These are phyloP conservation scores for Lachnellula arida DNA, from an alignment of 2,329 filamentous ascomycete species.

Conservation along the genomic window DNA sequence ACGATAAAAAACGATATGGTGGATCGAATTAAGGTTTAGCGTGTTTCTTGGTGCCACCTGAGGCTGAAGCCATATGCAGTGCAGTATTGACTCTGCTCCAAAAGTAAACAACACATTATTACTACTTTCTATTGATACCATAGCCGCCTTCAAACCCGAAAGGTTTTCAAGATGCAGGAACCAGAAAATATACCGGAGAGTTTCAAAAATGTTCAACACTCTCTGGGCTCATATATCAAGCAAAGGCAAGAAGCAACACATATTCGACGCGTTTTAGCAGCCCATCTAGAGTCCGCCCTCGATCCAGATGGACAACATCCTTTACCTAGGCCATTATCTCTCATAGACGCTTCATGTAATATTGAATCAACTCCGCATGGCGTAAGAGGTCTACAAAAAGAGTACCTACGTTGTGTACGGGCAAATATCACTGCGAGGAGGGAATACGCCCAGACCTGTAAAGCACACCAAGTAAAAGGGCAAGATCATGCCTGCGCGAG, in stretches of 20 bases:
- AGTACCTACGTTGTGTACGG: conserved; percentile 51
- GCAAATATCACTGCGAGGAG: conserved; percentile 48
- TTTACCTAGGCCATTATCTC: conserved; percentile 37
- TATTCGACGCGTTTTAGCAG: conserved; percentile 50
- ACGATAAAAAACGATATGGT: not conserved
- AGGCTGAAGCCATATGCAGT: not conserved
- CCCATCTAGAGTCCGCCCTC: conserved; percentile 47
- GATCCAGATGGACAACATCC: conserved; percentile 34
- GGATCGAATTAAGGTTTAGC: not conserved
- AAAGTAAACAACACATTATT: conserved; percentile 4
- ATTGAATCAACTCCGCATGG: conserved; percentile 34
- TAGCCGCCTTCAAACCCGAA: not conserved
- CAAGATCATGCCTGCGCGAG: conserved; percentile 11
- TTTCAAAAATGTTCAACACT: conserved; percentile 38
- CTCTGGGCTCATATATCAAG: conserved; percentile 50
- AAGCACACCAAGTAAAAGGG: conserved; percentile 14
- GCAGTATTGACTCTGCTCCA: too few relatives aligned
- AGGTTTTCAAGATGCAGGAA: conserved; percentile 18
- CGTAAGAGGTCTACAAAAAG: conserved; percentile 45
- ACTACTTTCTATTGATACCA: not conserved
- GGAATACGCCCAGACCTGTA: conserved; percentile 37
- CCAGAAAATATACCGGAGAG: conserved; percentile 31
- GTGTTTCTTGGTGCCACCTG: not conserved
- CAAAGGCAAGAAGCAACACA: conserved; percentile 53
- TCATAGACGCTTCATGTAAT: conserved; percentile 39